A percentile compares a stretch with the other conserved stretches of the same genome.
These are phyloP conservation scores for Erysimum cheiranthoides DNA, from an alignment of 345 rosid genomes.

Conservation along the genomic window DNA sequence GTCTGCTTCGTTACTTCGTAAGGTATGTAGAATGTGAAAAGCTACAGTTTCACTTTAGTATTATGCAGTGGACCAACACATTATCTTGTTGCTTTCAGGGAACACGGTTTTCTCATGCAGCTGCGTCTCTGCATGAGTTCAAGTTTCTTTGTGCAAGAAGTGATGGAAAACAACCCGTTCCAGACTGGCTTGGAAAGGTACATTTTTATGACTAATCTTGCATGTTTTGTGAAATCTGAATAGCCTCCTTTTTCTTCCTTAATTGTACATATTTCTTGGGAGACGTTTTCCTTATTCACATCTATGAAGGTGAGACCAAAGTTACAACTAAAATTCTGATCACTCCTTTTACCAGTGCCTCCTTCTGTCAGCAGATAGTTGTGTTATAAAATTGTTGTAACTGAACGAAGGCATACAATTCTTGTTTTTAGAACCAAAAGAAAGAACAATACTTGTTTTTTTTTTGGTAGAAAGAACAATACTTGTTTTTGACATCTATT, in stretches of 20 bases:
- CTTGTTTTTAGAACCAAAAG: neutral
- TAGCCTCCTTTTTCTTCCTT: slow-evolving; percentile 20
- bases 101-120: slow-evolving; percentile 83
- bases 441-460: neutral
- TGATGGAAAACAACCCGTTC: slow-evolving; percentile 53
- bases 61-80: slow-evolving; percentile 22
- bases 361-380: slow-evolving; percentile 19
- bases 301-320: slow-evolving; percentile 16
- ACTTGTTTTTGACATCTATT: slow-evolving; percentile 14
- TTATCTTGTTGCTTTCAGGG: slow-evolving; percentile 59
- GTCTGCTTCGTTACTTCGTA: slow-evolving; percentile 91
- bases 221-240: slow-evolving; percentile 26
- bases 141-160: slow-evolving; percentile 62
- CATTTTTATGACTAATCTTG: slow-evolving; percentile 26
- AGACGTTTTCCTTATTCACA: slow-evolving; percentile 21
- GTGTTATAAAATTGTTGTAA: slow-evolving; percentile 4
- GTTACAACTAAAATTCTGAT: slow-evolving; percentile 25
- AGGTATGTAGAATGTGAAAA: slow-evolving; percentile 56
- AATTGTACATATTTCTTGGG: slow-evolving; percentile 11
- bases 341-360: slow-evolving; percentile 2
- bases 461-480: neutral
- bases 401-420: slow-evolving; percentile 4
- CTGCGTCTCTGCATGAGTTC: slow-evolving; percentile 86
- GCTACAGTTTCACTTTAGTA: slow-evolving; percentile 26
- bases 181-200: slow-evolving; percentile 96